phyloP scores from a whole-genome alignment of 164 flowering plant species.

The Taxillus chinensis region DNA sequence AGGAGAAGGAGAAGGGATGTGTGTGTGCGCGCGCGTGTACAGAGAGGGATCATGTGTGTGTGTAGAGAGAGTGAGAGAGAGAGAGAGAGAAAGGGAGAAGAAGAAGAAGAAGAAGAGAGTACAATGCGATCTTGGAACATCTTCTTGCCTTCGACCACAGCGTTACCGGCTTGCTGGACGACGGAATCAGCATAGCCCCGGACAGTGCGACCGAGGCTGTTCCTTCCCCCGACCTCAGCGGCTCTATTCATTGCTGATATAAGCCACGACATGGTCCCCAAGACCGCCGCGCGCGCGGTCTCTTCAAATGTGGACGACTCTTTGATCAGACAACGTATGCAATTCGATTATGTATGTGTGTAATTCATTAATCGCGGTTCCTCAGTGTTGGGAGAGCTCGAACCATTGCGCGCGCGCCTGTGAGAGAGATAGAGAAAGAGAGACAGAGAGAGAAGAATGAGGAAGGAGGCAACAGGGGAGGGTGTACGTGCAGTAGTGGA shows the following conservation, averaged over 20 bases:
- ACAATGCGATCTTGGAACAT: slow-evolving; percentile 59
- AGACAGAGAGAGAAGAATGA: neutral
- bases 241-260: slow-evolving; percentile 58
- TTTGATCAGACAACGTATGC: neutral
- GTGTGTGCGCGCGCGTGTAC: no score
- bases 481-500: neutral
- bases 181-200: slow-evolving; percentile 56
- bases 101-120: neutral
- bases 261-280: slow-evolving; percentile 40
- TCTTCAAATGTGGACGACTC: neutral
- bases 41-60: no score
- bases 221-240: slow-evolving; percentile 58
- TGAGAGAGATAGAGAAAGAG: neutral
- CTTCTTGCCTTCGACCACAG: slow-evolving; percentile 65
- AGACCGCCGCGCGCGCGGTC: neutral
- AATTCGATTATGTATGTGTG: neutral
- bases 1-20: no score
- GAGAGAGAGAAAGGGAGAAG: neutral
- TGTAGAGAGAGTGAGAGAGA: neutral
- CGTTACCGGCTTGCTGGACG: slow-evolving; percentile 63
- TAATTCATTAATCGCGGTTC: neutral
- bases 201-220: slow-evolving; percentile 50
- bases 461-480: neutral
- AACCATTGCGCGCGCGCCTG: neutral
- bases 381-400: neutral